These are phyloP conservation scores for Heliamphora pulchella DNA, from an alignment of 179 eudicot species.

Conservation along the genomic window DNA sequence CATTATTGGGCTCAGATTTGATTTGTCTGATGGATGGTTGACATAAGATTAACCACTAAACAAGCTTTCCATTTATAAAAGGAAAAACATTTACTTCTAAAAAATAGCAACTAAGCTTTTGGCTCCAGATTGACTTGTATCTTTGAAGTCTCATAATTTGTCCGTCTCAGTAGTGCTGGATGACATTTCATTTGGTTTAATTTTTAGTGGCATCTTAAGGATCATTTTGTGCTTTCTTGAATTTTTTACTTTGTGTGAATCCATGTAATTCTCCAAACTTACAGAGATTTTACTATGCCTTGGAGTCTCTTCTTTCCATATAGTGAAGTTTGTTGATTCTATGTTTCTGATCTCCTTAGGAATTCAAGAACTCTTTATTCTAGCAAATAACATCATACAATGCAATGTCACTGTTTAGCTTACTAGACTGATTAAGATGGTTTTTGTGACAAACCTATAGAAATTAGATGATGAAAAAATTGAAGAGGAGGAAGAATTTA, in stretches of 20 bases:
- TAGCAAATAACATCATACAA: neutral
- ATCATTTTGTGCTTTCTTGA: neutral
- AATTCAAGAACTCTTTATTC: neutral
- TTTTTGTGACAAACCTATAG: slow-evolving; percentile 23
- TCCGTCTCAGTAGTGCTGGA: neutral
- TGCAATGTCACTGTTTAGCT: neutral
- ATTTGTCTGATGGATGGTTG: neutral
- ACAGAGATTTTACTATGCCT: neutral
- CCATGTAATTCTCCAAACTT: neutral
- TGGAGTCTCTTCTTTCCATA: neutral
- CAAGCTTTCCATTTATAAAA: neutral
- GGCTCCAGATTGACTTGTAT: no score
- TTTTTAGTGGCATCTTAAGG: neutral
- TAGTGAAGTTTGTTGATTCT: slow-evolving; percentile 1
- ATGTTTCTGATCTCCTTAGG: neutral
- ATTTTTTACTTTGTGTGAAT: neutral
- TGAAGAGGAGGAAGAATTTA: slow-evolving; percentile 28
- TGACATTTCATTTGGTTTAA: neutral
- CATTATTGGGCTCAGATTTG: neutral
- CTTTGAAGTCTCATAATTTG: neutral
- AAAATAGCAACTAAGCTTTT: neutral
- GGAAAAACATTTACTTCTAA: no score
- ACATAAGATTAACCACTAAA: no score
- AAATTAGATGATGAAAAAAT: slow-evolving; percentile 27
- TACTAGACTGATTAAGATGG: slow-evolving; percentile 11